Evolutionary conservation across 768 basidiomycete species (phyloP).

Genomic region (Termitomyces sp.): DNA sequence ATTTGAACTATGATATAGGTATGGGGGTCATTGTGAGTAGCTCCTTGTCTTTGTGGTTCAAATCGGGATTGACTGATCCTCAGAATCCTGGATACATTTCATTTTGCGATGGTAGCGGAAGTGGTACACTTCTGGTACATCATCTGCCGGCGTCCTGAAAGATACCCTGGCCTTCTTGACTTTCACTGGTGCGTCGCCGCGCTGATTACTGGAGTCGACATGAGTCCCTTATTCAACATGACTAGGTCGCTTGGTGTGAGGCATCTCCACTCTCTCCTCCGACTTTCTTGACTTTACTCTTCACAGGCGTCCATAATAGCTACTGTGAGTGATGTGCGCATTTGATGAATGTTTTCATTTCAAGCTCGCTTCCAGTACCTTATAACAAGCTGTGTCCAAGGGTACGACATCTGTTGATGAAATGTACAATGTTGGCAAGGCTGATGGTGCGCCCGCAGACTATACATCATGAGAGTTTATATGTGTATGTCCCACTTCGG

Average conservation of each 20-base stretch:
- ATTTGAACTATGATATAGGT: not conserved
- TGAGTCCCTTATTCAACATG: not conserved
- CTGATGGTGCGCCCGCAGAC: not conserved
- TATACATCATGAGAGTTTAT: constrained; percentile 14
- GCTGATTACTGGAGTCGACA: not conserved
- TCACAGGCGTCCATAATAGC: constrained; percentile 12
- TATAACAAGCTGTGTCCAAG: constrained; percentile 13
- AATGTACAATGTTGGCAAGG: not conserved
- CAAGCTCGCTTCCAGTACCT: not conserved
- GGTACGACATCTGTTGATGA: not conserved
- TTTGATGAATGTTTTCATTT: not conserved
- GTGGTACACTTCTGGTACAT: constrained; percentile 15
- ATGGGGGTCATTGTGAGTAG: constrained; percentile 9
- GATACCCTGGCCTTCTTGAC: constrained; percentile 5
- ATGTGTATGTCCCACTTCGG: constrained; percentile 2
- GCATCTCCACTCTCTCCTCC: not conserved
- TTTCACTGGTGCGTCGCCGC: constrained; percentile 10
- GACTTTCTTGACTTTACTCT: not conserved
- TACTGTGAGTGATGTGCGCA: not conserved
- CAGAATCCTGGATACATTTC: constrained; percentile 15
- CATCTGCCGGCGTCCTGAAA: constrained; percentile 7
- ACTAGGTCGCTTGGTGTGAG: constrained; percentile 14
- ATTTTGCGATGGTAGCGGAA: constrained; percentile 14
- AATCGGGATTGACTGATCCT: no score
- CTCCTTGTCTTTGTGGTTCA: not conserved